phyloP scores from a whole-genome alignment of 2,329 filamentous ascomycete genomes.

The Exophiala bonariae region DNA sequence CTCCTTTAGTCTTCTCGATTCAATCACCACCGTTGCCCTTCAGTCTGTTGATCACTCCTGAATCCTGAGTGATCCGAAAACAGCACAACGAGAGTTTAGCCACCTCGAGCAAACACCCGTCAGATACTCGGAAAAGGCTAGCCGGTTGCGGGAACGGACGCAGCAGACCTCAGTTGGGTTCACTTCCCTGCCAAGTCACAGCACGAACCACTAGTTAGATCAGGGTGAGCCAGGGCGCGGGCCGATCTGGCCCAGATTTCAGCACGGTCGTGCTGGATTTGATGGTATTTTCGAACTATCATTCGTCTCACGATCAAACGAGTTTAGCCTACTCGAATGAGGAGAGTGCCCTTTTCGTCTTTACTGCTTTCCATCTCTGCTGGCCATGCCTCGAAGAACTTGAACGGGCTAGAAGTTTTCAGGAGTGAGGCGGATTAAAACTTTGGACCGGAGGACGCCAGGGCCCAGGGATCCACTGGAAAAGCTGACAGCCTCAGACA shows the following conservation, averaged over 20 bases:
- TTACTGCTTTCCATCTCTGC: too few relatives aligned
- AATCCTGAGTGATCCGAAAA: conserved; percentile 5
- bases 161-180: not conserved
- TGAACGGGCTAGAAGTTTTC: too few relatives aligned
- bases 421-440: conserved; percentile 6
- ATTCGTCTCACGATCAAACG: too few relatives aligned
- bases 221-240: too few relatives aligned
- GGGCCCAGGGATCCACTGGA: conserved; percentile 2
- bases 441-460: not conserved
- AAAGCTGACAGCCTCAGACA: not conserved
- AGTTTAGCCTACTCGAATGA: not conserved
- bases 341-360: conserved; percentile 2
- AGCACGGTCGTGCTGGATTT: too few relatives aligned
- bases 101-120: conserved; percentile 14
- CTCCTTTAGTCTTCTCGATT: not conserved
- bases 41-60: not conserved
- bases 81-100: not conserved
- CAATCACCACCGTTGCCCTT: too few relatives aligned
- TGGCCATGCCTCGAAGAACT: too few relatives aligned
- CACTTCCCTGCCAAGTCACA: not conserved
- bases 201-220: too few relatives aligned
- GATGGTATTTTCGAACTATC: not conserved
- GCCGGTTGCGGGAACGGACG: not conserved
- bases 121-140: not conserved
- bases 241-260: too few relatives aligned